Evolutionary conservation across 2,329 filamentous ascomycete genomes (phyloP).

Genomic region (Acephala macrosclerotiorum): DNA sequence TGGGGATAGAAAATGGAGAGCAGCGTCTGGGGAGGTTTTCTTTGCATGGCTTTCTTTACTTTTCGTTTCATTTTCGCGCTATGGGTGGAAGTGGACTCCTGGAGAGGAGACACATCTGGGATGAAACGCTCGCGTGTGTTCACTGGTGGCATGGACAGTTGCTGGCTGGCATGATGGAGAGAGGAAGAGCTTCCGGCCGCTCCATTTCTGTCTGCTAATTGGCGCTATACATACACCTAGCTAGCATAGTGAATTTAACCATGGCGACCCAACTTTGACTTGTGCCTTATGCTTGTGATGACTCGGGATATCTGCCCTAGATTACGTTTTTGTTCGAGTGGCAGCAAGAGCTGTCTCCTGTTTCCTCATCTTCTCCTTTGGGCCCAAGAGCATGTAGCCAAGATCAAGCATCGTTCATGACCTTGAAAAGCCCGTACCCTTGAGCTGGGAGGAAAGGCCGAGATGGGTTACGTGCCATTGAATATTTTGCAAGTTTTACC

Average conservation of each 20-base stretch:
- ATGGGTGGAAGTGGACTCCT: conserved; percentile 14
- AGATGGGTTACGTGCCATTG: no score
- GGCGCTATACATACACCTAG: conserved; percentile 3
- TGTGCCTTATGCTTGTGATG: neutral
- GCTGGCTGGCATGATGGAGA: conserved; percentile 7
- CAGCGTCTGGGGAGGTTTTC: conserved; percentile 45
- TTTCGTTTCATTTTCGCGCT: conserved; percentile 25
- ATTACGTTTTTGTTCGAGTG: no score
- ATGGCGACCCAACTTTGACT: conserved; percentile 7
- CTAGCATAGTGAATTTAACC: conserved; percentile 19
- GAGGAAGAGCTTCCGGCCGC: conserved; percentile 2
- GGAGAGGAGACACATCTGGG: conserved; percentile 20
- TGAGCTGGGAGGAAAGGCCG: no score
- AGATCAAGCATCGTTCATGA: no score
- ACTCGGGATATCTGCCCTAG: no score
- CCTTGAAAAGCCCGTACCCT: no score
- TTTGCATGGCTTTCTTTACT: conserved; percentile 32
- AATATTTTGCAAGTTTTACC: no score
- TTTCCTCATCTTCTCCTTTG: no score
- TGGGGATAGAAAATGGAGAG: conserved; percentile 35
- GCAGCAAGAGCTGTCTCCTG: no score
- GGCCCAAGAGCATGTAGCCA: no score
- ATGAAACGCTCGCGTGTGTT: conserved; percentile 9
- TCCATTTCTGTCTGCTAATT: conserved; percentile 1
- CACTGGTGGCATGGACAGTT: neutral